Conservation (phyloP, 768 basidiomycete genomes). For the Galerina sulciceps region DNA sequence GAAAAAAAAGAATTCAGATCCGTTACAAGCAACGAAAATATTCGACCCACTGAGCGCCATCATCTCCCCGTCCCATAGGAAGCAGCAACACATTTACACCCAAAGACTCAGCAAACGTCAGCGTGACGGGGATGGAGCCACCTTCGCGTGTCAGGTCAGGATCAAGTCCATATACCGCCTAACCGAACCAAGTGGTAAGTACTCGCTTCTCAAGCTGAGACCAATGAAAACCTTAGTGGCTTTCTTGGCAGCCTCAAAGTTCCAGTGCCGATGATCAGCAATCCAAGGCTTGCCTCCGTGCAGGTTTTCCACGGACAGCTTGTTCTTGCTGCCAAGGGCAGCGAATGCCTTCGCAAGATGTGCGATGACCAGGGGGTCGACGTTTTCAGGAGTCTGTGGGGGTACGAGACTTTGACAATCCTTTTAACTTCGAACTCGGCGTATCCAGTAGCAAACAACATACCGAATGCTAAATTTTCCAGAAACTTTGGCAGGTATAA, state of each 20-base stretch:
- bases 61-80: constrained; percentile 94
- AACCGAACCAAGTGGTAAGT: constrained; percentile 26
- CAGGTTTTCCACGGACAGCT: constrained; percentile 66
- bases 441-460: constrained; percentile 17
- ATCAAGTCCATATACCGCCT: constrained; percentile 69
- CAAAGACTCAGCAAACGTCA: constrained; percentile 90
- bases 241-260: constrained; percentile 84
- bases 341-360: constrained; percentile 83
- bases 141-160: constrained; percentile 90
- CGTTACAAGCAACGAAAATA: not conserved
- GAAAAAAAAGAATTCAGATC: not conserved
- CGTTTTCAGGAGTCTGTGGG: constrained; percentile 78
- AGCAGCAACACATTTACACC: constrained; percentile 87
- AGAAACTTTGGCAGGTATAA: constrained; percentile 87
- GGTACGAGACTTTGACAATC: constrained; percentile 66
- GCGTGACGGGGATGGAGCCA: constrained; percentile 93
- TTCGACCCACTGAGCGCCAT: constrained; percentile 83
- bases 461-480: constrained; percentile 96
- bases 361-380: constrained; percentile 70
- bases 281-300: constrained; percentile 94
- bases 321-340: constrained; percentile 87
- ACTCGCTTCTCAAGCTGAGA: not conserved
- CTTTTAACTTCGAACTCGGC: not conserved
- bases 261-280: constrained; percentile 86
- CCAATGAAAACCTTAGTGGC: constrained; percentile 70